Evolutionary conservation across 2,329 filamentous ascomycete genomes (phyloP), one percentile per base, ranked within the genome.

Genomic region (Emericellopsis cladophorae): DNA sequence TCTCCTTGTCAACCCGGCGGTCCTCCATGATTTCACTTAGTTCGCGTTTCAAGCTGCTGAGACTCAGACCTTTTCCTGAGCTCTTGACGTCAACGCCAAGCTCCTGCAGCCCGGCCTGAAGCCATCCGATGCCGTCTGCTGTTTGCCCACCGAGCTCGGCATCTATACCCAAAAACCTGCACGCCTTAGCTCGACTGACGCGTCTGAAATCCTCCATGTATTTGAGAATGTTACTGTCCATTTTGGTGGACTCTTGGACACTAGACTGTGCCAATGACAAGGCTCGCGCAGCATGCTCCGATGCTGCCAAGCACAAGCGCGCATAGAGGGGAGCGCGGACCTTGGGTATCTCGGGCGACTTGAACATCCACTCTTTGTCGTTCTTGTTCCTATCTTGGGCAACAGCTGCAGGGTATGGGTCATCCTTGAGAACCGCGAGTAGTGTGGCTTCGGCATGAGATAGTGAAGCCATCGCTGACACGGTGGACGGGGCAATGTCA

Each of bases 361-460:
- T 86, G 59, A 92, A 93, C 88, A 96, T 96, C 90, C 90, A 98
- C 49, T 96, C 90, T 45, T 76, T 87, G 58, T 89, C 87, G 49
- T 81, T 79, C 40, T 81, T 76, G 54, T 94, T 93, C 37, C 89
- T 74, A 42, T 81, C 77, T 52, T 94, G 85, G 1, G 87, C 79
- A 3, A 94, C 81, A 7, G 81, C 75, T 2, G 83, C 79, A 1
- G 90, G 83, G 54, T 95, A 96, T 0, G 90, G 88, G 53, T 98
- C 92, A 55, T 96, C 90, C 51, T 96, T 96, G 39, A 94, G 60
- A 1, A 96, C 87, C 1, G 87, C 87, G 1, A 95, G 74, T 2
- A 96, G 71, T 0, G 89, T 95, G 0, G 89, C 89, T 61, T 95
- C 90, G 2, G 89, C 87, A 26, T 92, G 69, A 1, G 86, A 79